Conservation (phyloP, 108 stramenopile species). For the Fragilariopsis cylindrus region DNA sequence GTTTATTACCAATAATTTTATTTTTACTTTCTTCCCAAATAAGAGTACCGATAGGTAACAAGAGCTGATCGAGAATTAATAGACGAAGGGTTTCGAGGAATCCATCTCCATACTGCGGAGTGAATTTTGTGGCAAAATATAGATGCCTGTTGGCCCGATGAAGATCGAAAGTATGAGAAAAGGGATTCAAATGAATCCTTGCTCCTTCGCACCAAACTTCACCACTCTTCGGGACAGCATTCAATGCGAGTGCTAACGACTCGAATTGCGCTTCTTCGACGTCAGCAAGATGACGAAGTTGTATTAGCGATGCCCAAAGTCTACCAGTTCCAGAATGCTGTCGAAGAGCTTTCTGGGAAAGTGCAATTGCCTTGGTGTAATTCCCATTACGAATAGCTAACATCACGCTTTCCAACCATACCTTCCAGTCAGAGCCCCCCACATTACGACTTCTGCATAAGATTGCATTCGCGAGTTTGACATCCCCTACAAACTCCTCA, state of each 20-base stretch:
- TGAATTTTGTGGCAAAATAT: constrained; percentile 95
- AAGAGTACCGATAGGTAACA: constrained; percentile 54
- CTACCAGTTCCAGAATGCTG: constrained; percentile 93
- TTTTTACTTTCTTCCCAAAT: constrained; percentile 47
- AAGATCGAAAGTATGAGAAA: constrained; percentile 85
- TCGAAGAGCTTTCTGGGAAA: constrained; percentile 78
- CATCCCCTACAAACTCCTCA: constrained; percentile 90
- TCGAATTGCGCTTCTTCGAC: constrained; percentile 78
- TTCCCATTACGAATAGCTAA: constrained; percentile 84
- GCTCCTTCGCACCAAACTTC: constrained; percentile 99
- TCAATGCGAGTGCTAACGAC: constrained; percentile 77
- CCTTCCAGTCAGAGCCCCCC: constrained; percentile 92
- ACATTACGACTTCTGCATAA: constrained; percentile 79
- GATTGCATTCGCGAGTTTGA: constrained; percentile 81
- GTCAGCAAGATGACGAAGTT: constrained; percentile 79
- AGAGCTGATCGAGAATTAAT: constrained; percentile 70
- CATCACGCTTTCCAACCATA: constrained; percentile 92
- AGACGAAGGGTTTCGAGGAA: constrained; percentile 85
- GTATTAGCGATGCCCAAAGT: constrained; percentile 94
- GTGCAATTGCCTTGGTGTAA: constrained; percentile 54
- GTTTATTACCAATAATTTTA: constrained; percentile 10
- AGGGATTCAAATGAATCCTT: constrained; percentile 81
- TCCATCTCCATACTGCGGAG: constrained; percentile 97
- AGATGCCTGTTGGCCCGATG: constrained; percentile 73
- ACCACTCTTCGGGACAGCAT: constrained; percentile 95